A percentile compares a stretch with the other conserved stretches of the same genome.
Evolutionary conservation across 331 rosid genomes (phyloP).

Genomic region (Cydonia oblonga): DNA sequence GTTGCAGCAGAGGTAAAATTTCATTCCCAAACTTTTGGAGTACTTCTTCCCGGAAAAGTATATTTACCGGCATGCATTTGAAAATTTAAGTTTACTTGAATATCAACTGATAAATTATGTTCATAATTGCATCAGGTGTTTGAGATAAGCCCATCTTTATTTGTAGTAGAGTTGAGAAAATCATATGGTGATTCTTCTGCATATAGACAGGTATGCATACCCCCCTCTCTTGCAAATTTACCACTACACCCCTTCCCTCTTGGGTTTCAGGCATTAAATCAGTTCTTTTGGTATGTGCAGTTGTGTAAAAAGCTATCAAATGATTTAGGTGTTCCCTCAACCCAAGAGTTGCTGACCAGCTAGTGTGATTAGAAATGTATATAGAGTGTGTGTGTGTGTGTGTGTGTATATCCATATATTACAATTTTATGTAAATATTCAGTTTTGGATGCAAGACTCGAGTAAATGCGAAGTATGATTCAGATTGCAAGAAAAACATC

Average conservation of each 20-base stretch:
- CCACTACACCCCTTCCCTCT: neutral
- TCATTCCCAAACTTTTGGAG: neutral
- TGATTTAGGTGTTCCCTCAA: slow-evolving; percentile 53
- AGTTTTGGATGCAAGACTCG: neutral
- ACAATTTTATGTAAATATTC: neutral
- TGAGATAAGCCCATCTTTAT: slow-evolving; percentile 69
- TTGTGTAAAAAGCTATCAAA: slow-evolving; percentile 61
- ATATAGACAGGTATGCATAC: slow-evolving; percentile 60
- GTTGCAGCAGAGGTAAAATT: slow-evolving; percentile 60
- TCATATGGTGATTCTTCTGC: slow-evolving; percentile 71
- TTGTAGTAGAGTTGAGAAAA: slow-evolving; percentile 79
- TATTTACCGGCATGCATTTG: neutral
- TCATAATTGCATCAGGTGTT: slow-evolving; percentile 45
- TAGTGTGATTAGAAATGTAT: neutral
- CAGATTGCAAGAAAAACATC: neutral
- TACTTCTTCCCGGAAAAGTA: neutral
- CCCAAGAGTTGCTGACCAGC: slow-evolving; percentile 22
- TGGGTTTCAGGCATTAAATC: neutral
- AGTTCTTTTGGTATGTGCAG: slow-evolving; percentile 29
- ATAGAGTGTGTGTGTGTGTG: no score
- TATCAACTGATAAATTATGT: neutral
- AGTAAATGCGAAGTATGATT: neutral
- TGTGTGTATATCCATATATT: neutral
- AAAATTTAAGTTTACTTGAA: neutral
- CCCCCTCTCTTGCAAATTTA: neutral